Conservation (phyloP, 306 rosid genomes). For the Ochetophila trinervis region DNA sequence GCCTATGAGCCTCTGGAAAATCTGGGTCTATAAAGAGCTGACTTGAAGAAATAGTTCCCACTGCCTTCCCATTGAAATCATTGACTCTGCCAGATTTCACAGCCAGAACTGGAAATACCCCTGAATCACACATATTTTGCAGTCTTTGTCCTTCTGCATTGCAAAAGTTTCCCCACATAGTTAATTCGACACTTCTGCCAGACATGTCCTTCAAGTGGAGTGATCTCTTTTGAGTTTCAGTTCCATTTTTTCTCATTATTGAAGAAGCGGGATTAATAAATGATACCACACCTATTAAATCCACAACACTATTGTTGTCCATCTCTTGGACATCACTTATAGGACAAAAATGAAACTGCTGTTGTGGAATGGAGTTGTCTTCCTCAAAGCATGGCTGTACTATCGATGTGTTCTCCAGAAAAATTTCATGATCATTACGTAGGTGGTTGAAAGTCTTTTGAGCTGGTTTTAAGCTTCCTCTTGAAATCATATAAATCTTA, state of each 20-base stretch:
- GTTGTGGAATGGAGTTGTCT: slow-evolving; percentile 64
- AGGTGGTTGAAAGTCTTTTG: slow-evolving; percentile 71
- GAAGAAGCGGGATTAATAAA: slow-evolving; percentile 63
- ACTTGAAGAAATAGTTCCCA: slow-evolving; percentile 64
- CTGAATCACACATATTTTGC: slow-evolving; percentile 75
- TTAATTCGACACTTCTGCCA: slow-evolving; percentile 68
- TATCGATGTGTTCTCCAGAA: slow-evolving; percentile 52
- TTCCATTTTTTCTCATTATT: slow-evolving; percentile 77
- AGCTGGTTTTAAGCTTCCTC: slow-evolving; percentile 70
- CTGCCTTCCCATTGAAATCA: slow-evolving; percentile 77
- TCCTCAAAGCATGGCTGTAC: slow-evolving; percentile 70
- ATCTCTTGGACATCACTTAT: slow-evolving; percentile 61
- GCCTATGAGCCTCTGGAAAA: slow-evolving; percentile 44
- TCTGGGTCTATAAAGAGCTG: slow-evolving; percentile 77
- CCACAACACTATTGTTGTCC: slow-evolving; percentile 58
- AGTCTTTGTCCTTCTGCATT: slow-evolving; percentile 68
- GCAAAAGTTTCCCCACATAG: slow-evolving; percentile 82
- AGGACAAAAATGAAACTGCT: slow-evolving; percentile 55
- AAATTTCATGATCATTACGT: slow-evolving; percentile 61
- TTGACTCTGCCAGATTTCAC: slow-evolving; percentile 72
- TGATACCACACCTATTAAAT: slow-evolving; percentile 74
- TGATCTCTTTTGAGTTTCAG: slow-evolving; percentile 74
- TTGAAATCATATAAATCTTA: slow-evolving; percentile 64
- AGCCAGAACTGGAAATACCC: slow-evolving; percentile 68
- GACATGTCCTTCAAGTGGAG: slow-evolving; percentile 87